These are phyloP conservation scores for Mrakia hoshinonis DNA, from an alignment of 768 basidiomycete species.

Conservation along the genomic window DNA sequence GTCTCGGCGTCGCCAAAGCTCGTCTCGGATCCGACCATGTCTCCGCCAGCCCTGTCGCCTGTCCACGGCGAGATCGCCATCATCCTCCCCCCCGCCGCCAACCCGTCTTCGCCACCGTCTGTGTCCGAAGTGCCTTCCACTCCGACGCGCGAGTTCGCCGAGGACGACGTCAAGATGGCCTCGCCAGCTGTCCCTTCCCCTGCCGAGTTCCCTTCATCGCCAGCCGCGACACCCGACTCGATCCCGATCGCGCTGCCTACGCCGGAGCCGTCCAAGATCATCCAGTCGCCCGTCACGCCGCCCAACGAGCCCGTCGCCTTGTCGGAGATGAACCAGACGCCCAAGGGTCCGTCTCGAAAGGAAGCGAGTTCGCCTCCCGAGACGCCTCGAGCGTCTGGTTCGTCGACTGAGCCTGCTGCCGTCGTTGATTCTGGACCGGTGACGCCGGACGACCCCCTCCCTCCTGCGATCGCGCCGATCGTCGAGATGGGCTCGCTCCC, in stretches of 20 bases:
- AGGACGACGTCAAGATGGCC: conserved; percentile 24
- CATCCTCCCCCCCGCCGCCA: conserved; percentile 3
- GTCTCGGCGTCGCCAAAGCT: conserved; percentile 5
- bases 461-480: neutral
- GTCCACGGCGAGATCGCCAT: conserved; percentile 18
- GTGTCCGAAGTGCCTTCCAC: conserved; percentile 1
- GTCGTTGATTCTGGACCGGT: neutral
- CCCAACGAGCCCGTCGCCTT: neutral
- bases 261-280: conserved; percentile 12
- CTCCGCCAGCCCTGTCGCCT: conserved; percentile 13
- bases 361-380: conserved; percentile 9
- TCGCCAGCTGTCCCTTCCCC: neutral
- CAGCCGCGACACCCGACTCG: neutral
- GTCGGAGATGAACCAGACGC: conserved; percentile 3
- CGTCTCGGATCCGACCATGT: conserved; percentile 17
- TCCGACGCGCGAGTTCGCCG: neutral
- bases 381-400: conserved; percentile 12
- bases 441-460: neutral
- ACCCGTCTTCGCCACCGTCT: conserved; percentile 6
- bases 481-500: neutral
- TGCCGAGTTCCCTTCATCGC: conserved; percentile 13
- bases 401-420: neutral
- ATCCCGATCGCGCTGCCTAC: conserved; percentile 6
- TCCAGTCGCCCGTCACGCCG: conserved; percentile 11
- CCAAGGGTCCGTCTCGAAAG: conserved; percentile 10